A percentile compares a stretch with the other conserved stretches of the same genome.
Evolutionary conservation across 2,329 filamentous ascomycete genomes (phyloP).

Genomic region (Nemania sp.): DNA sequence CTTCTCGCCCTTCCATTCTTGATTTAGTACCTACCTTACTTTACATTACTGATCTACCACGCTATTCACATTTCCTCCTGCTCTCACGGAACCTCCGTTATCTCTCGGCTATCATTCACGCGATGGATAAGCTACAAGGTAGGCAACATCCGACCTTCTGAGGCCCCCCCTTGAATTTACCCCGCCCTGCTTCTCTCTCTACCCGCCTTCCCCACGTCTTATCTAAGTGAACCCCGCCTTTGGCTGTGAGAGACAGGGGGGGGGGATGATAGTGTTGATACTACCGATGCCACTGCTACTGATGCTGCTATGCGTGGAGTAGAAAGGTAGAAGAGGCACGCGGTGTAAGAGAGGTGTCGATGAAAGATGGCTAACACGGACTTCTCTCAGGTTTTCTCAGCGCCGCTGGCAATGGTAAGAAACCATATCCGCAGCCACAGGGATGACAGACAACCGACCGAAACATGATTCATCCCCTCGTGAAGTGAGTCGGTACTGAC

Average conservation of each 20-base stretch:
- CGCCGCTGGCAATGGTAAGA: constrained; percentile 36
- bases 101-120: neutral
- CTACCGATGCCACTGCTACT: neutral
- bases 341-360: neutral
- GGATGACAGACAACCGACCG: neutral
- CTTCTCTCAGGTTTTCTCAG: constrained; percentile 19
- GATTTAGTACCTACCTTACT: too few relatives aligned
- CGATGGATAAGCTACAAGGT: constrained; percentile 31
- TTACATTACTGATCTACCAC: neutral
- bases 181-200: neutral
- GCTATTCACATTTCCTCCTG: neutral
- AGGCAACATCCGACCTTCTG: neutral
- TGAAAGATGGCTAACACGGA: constrained; percentile 14
- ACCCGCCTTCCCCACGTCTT: neutral
- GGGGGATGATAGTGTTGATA: too few relatives aligned
- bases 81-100: neutral
- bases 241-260: constrained; percentile 9
- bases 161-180: constrained; percentile 6
- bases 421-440: neutral
- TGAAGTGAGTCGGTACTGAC: constrained; percentile 6
- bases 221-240: constrained; percentile 12
- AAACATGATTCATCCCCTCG: neutral
- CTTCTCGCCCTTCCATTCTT: neutral
- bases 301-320: neutral
- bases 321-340: neutral